Conservation (phyloP, 2,329 filamentous ascomycete species). For the Fusarium protoensiforme region DNA sequence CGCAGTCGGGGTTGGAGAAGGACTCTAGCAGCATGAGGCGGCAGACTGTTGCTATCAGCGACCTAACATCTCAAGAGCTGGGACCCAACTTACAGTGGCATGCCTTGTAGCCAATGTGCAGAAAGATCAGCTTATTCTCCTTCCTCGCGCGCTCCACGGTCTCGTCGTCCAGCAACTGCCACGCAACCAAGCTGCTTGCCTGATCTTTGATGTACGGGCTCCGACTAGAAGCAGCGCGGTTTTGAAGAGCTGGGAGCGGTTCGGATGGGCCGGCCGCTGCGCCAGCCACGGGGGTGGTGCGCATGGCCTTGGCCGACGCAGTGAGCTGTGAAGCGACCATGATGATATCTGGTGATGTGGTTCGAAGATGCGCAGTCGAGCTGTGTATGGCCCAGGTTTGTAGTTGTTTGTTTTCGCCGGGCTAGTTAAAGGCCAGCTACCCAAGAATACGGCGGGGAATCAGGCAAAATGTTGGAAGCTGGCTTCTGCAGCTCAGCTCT, state of each 20-base stretch:
- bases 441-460: neutral
- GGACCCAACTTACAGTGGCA: slow-evolving; percentile 81
- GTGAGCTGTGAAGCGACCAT: slow-evolving; percentile 55
- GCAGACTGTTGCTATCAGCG: slow-evolving; percentile 66
- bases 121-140: slow-evolving; percentile 89
- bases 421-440: slow-evolving; percentile 10
- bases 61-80: neutral
- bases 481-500: slow-evolving; percentile 7
- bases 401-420: slow-evolving; percentile 1
- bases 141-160: slow-evolving; percentile 80
- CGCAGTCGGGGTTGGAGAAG: slow-evolving; percentile 85
- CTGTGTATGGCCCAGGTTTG: neutral
- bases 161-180: slow-evolving; percentile 88
- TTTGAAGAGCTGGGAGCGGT: slow-evolving; percentile 45
- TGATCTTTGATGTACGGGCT: slow-evolving; percentile 76
- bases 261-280: slow-evolving; percentile 31
- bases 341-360: slow-evolving; percentile 8
- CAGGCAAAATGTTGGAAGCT: slow-evolving; percentile 1
- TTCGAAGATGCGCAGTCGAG: neutral
- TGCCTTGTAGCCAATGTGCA: slow-evolving; percentile 94
- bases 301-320: slow-evolving; percentile 49
- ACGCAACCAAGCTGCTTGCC: slow-evolving; percentile 84
- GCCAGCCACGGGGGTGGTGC: slow-evolving; percentile 39
- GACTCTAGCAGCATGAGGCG: slow-evolving; percentile 95
- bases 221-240: slow-evolving; percentile 51